Conservation (phyloP, 768 basidiomycete genomes). For the Agrocybe pediades region DNA sequence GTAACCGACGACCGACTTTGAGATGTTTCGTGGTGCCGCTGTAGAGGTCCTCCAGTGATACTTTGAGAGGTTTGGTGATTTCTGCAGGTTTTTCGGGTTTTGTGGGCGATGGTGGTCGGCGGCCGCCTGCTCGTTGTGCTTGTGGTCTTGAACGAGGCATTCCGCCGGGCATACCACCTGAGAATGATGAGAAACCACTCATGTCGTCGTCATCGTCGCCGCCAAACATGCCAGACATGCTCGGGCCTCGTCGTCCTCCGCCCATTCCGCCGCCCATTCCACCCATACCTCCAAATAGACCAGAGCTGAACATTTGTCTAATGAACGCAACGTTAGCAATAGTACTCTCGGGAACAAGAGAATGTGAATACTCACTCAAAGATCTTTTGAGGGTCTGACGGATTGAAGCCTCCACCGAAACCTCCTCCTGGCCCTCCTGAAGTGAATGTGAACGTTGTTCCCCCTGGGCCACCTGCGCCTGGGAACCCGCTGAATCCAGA, state of each 20-base stretch:
- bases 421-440: constrained; percentile 48
- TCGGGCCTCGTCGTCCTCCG: constrained; percentile 1
- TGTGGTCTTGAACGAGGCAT: constrained; percentile 49
- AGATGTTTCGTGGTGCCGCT: constrained; percentile 84
- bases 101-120: constrained; percentile 30
- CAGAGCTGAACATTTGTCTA: constrained; percentile 58
- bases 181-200: constrained; percentile 35
- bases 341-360: not conserved
- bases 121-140: constrained; percentile 21
- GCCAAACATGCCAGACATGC: too few species aligned
- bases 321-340: not conserved
- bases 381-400: constrained; percentile 83
- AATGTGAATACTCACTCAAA: constrained; percentile 68
- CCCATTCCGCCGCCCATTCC: constrained; percentile 38
- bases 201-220: constrained; percentile 55
- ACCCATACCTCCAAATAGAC: constrained; percentile 30
- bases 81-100: constrained; percentile 48
- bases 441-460: constrained; percentile 58
- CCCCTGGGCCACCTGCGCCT: constrained; percentile 40
- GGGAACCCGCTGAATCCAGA: constrained; percentile 43
- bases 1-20: constrained; percentile 75
- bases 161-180: constrained; percentile 50
- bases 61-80: constrained; percentile 79
- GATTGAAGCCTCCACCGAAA: constrained; percentile 52
- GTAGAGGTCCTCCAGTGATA: constrained; percentile 87